A percentile compares a stretch with the other conserved stretches of the same genome.
These are phyloP conservation scores for Phenoliferia sp. DNA, from an alignment of 1,284 basidiomycete species.

Conservation along the genomic window DNA sequence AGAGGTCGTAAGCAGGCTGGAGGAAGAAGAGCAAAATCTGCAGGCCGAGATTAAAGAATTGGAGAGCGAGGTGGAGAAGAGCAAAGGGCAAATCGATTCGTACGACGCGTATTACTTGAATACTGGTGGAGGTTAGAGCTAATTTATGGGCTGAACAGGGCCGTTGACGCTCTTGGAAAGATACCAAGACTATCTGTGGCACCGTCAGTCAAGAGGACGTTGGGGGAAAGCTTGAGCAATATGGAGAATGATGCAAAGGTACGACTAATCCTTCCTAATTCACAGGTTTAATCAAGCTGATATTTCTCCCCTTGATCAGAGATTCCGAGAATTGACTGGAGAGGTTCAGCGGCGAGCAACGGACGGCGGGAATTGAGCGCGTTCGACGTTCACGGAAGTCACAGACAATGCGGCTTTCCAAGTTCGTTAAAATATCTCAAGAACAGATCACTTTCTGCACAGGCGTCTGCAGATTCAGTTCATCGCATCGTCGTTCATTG, in stretches of 20 bases:
- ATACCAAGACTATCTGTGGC: neutral
- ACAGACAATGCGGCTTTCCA: too few species aligned
- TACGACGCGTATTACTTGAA: neutral
- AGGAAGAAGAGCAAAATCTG: neutral
- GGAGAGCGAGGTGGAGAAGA: neutral
- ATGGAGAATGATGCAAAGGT: neutral
- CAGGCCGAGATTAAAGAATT: neutral
- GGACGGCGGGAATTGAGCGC: too few species aligned
- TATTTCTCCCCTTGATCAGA: too few species aligned
- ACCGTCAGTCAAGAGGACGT: neutral
- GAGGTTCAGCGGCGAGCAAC: too few species aligned
- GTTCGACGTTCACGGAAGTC: too few species aligned
- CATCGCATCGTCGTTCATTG: too few species aligned
- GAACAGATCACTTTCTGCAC: too few species aligned
- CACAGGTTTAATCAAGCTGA: too few species aligned
- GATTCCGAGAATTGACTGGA: too few species aligned
- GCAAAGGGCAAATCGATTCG: neutral
- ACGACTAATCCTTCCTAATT: neutral
- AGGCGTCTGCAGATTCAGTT: too few species aligned
- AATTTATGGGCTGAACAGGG: neutral
- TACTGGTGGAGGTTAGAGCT: too few species aligned
- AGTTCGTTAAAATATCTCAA: too few species aligned
- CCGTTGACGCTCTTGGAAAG: neutral
- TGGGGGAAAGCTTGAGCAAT: neutral
- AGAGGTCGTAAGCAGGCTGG: neutral